A percentile compares a stretch with the other conserved stretches of the same genome.
phyloP scores from a whole-genome alignment of 2,329 filamentous ascomycete species.

The Keithomyces neogunnii region DNA sequence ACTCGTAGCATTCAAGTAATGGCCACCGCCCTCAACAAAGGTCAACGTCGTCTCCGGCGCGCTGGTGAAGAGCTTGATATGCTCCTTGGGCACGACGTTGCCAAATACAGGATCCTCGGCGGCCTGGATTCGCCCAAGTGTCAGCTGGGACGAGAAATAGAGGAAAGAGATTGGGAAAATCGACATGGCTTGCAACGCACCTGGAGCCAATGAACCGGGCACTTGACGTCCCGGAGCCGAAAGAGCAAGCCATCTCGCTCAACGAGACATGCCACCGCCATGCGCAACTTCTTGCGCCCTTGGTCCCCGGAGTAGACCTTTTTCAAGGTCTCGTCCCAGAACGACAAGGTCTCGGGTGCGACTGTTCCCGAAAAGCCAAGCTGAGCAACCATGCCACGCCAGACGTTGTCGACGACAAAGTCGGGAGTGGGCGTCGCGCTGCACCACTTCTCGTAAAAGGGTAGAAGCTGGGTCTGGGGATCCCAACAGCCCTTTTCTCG shows the following conservation, averaged over 20 bases:
- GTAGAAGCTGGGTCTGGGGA: constrained; percentile 28
- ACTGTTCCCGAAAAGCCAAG: constrained; percentile 37
- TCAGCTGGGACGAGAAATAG: background rate
- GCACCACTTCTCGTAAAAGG: constrained; percentile 35
- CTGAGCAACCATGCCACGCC: constrained; percentile 34
- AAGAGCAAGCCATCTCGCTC: constrained; percentile 38
- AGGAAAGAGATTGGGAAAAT: background rate
- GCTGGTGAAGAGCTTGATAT: constrained; percentile 41
- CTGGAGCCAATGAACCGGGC: constrained; percentile 45
- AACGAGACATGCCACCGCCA: constrained; percentile 34
- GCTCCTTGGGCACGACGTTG: constrained; percentile 30
- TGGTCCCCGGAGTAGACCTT: constrained; percentile 40
- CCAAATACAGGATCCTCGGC: constrained; percentile 36
- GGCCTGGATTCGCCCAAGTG: constrained; percentile 24
- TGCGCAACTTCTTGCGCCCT: constrained; percentile 38
- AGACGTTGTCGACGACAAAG: constrained; percentile 38
- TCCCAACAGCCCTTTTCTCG: constrained; percentile 42
- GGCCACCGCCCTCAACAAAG: constrained; percentile 34
- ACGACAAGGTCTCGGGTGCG: constrained; percentile 26
- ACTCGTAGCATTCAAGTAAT: constrained; percentile 41
- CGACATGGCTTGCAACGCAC: constrained; percentile 17
- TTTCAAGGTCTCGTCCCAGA: constrained; percentile 38
- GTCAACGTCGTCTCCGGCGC: constrained; percentile 34
- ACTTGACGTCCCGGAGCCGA: constrained; percentile 37
- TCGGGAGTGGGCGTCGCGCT: constrained; percentile 30